Base-by-base conservation (phyloP, 495 filamentous ascomycete genomes). In the Penicillium coffeae region DNA sequence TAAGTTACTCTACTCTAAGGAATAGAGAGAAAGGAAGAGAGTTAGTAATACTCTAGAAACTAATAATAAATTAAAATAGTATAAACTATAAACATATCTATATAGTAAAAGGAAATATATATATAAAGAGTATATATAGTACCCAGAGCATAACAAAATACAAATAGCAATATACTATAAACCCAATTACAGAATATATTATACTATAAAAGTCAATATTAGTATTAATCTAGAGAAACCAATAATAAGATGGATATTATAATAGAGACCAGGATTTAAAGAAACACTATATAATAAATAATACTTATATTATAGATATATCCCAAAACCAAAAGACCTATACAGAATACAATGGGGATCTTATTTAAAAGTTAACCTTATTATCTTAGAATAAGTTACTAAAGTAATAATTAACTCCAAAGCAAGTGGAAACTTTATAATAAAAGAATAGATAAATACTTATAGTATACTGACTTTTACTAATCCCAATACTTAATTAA, bases 401-500 rank as follows among this genome's bases (percentile, higher is more conserved):
- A 18, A 41, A 44, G 52, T 38, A 48, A 51, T 56, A 21, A 50
- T 53, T 19, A 12, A 20, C 37, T 19, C 58, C 35, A 59, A 42
- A 49, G 45, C 33, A 21, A 56, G 25, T 34, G 33, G 20, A 10
- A 39, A 39, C 8, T 20, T 30, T 44, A 48, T 30, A 21, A 45
- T 21, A 33, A 57, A 48, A 63, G 60, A 34, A 51, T 62, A 19
- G 45, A 53, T 13, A 37, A 58, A 47, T 52, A 51, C 20, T 22
- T 45, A n/a, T 39, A 39, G 8, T 51, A 48, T 40, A 27, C 30
- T 38, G 48, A 33, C n/a, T 56, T 61, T 16, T 32, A 36, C 43
- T 30, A 30, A 30, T 55, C 30, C 15, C 3, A 48, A 45, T 55
- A 16, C 43, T 39, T 21, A 36, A 45, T 46, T 21, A 39, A 37